These are phyloP conservation scores for Hordeum pubiflorum DNA, from an alignment of 202 grass and related monocot species.

Conservation along the genomic window DNA sequence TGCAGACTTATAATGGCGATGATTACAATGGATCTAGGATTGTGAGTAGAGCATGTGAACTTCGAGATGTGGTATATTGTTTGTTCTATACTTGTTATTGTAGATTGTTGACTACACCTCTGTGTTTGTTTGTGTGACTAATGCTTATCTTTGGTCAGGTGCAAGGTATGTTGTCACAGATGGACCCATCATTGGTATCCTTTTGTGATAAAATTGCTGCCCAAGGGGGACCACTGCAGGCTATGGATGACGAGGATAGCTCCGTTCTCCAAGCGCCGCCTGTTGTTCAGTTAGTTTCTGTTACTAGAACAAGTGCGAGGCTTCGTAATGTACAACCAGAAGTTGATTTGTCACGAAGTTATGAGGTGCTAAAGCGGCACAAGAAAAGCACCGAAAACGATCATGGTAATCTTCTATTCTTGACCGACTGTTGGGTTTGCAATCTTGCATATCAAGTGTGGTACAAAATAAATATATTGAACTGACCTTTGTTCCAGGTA, in stretches of 20 bases:
- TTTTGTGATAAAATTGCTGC: conserved; percentile 89
- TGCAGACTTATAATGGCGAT: conserved; percentile 78
- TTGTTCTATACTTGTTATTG: conserved; percentile 11
- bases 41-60: conserved; percentile 94
- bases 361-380: conserved; percentile 63
- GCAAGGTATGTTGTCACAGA: conserved; percentile 94
- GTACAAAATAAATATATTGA: background rate
- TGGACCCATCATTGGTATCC: conserved; percentile 85
- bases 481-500: conserved; percentile 27
- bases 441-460: background rate
- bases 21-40: conserved; percentile 91
- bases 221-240: conserved; percentile 61
- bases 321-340: conserved; percentile 94
- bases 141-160: conserved; percentile 40
- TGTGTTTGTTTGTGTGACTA: conserved; percentile 2
- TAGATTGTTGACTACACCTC: background rate
- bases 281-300: conserved; percentile 66
- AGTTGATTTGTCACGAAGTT: conserved; percentile 69
- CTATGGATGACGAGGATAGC: conserved; percentile 44
- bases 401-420: conserved; percentile 32
- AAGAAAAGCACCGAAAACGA: conserved; percentile 77
- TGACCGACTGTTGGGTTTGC: background rate
- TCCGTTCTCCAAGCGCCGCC: conserved; percentile 58
- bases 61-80: conserved; percentile 79
- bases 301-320: conserved; percentile 76